phyloP scores from a whole-genome alignment of 2,329 filamentous ascomycete genomes.

The Thelonectria olida region DNA sequence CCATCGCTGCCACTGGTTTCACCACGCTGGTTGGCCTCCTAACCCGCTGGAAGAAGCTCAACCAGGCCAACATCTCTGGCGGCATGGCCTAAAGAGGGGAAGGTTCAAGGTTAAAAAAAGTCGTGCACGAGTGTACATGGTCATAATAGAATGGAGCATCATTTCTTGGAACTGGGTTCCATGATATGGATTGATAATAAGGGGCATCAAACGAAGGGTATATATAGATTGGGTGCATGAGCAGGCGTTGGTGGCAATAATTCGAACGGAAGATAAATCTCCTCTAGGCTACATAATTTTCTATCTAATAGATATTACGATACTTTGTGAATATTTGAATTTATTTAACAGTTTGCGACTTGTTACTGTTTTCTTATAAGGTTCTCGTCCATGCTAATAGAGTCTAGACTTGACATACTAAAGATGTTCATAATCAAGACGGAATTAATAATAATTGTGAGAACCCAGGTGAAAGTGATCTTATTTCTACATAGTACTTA shows the following conservation, averaged over 20 bases:
- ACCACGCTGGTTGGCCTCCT: conserved; percentile 46
- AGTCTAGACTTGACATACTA: too few relatives aligned
- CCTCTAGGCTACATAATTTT: conserved; percentile 8
- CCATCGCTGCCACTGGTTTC: conserved; percentile 57
- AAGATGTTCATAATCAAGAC: too few relatives aligned
- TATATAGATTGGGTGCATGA: conserved; percentile 10
- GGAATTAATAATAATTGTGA: too few relatives aligned
- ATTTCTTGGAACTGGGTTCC: neutral
- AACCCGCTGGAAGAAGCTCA: conserved; percentile 51
- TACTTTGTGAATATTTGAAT: neutral
- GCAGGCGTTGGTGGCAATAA: conserved; percentile 19
- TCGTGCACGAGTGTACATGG: neutral
- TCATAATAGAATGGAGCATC: neutral
- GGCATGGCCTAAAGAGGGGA: conserved; percentile 41
- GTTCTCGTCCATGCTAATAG: too few relatives aligned
- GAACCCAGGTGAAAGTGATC: too few relatives aligned
- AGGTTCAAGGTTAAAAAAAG: neutral
- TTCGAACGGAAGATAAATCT: conserved; percentile 13
- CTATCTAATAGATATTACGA: neutral
- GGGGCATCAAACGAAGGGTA: neutral
- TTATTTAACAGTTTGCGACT: too few relatives aligned
- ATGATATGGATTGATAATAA: conserved; percentile 1
- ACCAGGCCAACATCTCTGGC: conserved; percentile 40
- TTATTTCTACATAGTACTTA: too few relatives aligned
- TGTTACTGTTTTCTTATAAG: neutral